Conservation (phyloP, 805 yeast species). For the Lipomyces chichibuensis region DNA sequence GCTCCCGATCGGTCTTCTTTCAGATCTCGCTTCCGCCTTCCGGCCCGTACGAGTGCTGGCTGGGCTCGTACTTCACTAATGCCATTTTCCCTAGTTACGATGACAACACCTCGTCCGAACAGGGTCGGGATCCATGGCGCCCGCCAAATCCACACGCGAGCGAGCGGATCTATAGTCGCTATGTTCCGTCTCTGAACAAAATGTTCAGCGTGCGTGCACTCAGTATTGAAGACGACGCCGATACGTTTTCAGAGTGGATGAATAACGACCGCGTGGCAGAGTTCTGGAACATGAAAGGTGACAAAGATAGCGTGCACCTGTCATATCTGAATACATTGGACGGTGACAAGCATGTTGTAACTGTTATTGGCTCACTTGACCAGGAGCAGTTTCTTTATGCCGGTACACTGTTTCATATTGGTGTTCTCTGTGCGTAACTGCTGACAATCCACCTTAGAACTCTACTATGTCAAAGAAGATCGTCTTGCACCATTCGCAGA, state of each 20-base stretch:
- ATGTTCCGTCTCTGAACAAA: conserved; percentile 31
- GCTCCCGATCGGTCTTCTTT: conserved; percentile 9
- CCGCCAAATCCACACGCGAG: conserved; percentile 5
- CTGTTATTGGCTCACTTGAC: conserved; percentile 37
- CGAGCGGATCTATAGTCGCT: conserved; percentile 28
- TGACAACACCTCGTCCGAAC: neutral
- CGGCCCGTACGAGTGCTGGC: conserved; percentile 1
- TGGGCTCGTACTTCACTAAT: neutral
- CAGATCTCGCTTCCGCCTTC: neutral
- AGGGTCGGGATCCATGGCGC: conserved; percentile 12
- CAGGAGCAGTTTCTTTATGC: conserved; percentile 34
- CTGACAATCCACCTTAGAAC: conserved; percentile 17
- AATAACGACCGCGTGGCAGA: conserved; percentile 37
- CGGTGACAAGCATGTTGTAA: conserved; percentile 29
- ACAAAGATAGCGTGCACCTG: conserved; percentile 23
- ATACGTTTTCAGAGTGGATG: conserved; percentile 36
- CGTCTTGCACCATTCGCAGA: conserved; percentile 34
- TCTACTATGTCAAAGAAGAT: conserved; percentile 40
- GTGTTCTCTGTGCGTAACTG: neutral
- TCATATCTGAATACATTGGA: conserved; percentile 27
- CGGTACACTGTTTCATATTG: conserved; percentile 10
- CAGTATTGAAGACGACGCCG: conserved; percentile 22
- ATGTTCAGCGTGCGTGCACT: conserved; percentile 23
- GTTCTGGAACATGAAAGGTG: conserved; percentile 38
- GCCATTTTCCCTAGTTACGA: neutral